These are phyloP conservation scores for Naegleria gruberi DNA, from an alignment of 208 protist genomes.

Conservation along the genomic window DNA sequence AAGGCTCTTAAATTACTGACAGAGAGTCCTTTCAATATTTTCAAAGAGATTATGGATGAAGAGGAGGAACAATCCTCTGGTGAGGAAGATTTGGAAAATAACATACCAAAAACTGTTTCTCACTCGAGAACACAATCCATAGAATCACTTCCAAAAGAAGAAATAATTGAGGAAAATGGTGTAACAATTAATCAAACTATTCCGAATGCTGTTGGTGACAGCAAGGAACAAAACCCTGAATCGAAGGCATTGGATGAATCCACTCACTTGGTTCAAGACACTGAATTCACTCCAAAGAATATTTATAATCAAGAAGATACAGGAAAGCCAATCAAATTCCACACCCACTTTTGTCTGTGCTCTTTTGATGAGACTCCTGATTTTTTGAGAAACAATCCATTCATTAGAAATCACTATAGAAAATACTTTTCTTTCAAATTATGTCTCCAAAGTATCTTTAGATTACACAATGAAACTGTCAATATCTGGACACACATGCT, in stretches of 20 bases:
- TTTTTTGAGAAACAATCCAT: background rate
- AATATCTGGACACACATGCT: slow-evolving; percentile 70
- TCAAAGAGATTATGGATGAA: background rate
- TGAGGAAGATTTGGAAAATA: too few relatives aligned
- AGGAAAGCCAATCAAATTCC: background rate
- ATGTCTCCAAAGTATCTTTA: slow-evolving; percentile 32
- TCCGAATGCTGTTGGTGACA: background rate
- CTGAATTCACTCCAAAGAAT: background rate
- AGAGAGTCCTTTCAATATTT: background rate
- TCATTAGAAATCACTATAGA: background rate
- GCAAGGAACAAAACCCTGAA: background rate
- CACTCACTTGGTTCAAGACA: too few relatives aligned
- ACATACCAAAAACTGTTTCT: background rate
- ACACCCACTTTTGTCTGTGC: background rate
- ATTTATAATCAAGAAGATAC: background rate
- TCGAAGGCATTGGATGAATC: background rate
- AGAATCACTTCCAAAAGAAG: too few relatives aligned
- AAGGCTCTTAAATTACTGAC: background rate
- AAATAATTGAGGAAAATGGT: background rate
- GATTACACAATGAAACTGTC: slow-evolving; percentile 69
- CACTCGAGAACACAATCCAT: background rate
- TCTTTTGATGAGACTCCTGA: background rate
- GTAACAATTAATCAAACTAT: background rate
- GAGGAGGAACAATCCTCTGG: background rate
- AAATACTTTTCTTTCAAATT: background rate